Evolutionary conservation across 352 stramenopile genomes (phyloP).

Genomic region (Globisporangium orthogonon): DNA sequence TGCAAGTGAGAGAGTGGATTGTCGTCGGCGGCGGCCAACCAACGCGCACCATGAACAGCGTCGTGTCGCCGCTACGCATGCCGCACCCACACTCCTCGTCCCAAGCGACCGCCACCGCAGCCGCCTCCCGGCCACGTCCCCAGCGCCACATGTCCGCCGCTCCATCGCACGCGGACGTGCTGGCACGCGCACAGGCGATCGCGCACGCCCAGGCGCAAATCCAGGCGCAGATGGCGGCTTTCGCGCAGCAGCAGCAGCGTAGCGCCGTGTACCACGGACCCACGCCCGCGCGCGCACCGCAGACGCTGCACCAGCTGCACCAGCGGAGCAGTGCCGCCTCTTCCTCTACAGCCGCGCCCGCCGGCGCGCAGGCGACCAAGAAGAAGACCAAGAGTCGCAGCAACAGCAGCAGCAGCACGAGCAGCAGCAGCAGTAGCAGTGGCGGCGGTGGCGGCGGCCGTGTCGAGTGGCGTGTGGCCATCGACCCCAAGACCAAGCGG

Average conservation of each 20-base stretch:
- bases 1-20: too few species aligned
- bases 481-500: constrained; percentile 81
- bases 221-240: constrained; percentile 31
- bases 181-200: constrained; percentile 21
- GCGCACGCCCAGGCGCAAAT: constrained; percentile 23
- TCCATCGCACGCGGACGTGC: constrained; percentile 15
- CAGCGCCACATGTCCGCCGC: constrained; percentile 6
- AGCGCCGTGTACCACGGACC: constrained; percentile 2
- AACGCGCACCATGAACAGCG: constrained; percentile 12
- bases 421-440: constrained; percentile 2
- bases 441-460: background rate
- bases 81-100: constrained; percentile 4
- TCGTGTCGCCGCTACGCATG: constrained; percentile 16
- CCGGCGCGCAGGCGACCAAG: background rate
- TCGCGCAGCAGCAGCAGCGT: constrained; percentile 7
- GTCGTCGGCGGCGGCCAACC: background rate
- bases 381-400: constrained; percentile 11
- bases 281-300: constrained; percentile 7
- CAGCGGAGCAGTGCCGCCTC: constrained; percentile 16
- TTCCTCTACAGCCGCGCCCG: constrained; percentile 10
- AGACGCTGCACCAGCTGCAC: constrained; percentile 19
- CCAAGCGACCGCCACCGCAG: background rate
- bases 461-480: constrained; percentile 69
- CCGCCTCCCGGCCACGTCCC: background rate
- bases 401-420: constrained; percentile 13